Evolutionary conservation across 2,329 filamentous ascomycete genomes (phyloP), one percentile per base, ranked within the genome.

Genomic region (Exophiala alcalophila): DNA sequence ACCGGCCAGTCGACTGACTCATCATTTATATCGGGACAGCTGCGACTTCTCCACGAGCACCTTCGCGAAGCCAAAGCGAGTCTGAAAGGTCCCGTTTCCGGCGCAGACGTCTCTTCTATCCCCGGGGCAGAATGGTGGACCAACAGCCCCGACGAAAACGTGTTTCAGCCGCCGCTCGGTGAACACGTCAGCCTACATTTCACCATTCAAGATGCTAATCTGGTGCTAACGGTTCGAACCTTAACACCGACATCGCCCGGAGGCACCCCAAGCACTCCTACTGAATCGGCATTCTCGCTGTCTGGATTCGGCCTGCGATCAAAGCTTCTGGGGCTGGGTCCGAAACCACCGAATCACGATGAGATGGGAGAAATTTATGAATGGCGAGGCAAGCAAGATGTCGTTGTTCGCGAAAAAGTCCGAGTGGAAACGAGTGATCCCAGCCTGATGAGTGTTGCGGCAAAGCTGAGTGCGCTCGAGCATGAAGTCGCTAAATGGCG

Each of bases 361-460:
- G 91, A 97, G 65, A 81, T 83, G 51, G 84, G 91, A 47, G 76
- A 81, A 25, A 69, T 85, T 0, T 96, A 94, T 63, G 71, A 69
- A 3, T 96, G 77, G 65, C 47, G 44, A 24, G 70, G 69, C 10
- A 77, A 78, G 4, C 74, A 80, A 42, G 81, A 92, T 49, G 89
- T 96, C 2, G 83, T 80, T 52, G 91, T 97, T 31, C 81, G 83
- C 54, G 91, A 96, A 63, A 96, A 96, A 68, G 78, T 95, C 4
- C 76, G 85, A 27, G 83, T 96, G 2, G 90, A 95, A 64, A 91
- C 81, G 57, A 86, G 89, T 41, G 90, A 97, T 63, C 91, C 91
- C 1, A 90, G 81, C 56, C 62, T 96, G 52, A 81, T 96, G 62
- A 84, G 86, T 24, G 73, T 92, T 23, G 83, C 86, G 62, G 84